phyloP scores from a whole-genome alignment of 2,329 filamentous ascomycete species.

The Neofusicoccum umdonicola region DNA sequence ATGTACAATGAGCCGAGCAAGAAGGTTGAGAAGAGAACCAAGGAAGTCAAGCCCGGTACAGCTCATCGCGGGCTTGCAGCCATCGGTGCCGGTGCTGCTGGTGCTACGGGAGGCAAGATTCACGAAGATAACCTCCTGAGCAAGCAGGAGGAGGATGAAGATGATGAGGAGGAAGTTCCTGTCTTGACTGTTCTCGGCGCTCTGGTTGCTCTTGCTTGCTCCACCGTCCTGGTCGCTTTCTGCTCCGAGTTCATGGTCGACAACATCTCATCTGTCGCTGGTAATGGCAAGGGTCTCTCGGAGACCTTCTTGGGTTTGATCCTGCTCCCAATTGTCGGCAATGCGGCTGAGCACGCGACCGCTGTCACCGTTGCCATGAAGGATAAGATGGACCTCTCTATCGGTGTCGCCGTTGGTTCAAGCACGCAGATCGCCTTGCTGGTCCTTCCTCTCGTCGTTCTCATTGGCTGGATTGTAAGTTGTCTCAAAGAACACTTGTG shows the following conservation, averaged over 20 bases:
- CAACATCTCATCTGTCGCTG: constrained; percentile 56
- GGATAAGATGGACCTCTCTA: constrained; percentile 68
- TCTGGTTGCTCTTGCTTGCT: constrained; percentile 65
- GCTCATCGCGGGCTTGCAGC: constrained; percentile 50
- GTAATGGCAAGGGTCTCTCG: constrained; percentile 46
- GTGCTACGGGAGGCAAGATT: constrained; percentile 50
- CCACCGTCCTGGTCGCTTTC: constrained; percentile 76
- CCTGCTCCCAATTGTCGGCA: constrained; percentile 64
- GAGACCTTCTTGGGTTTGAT: constrained; percentile 64
- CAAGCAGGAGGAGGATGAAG: constrained; percentile 37
- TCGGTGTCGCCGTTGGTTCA: constrained; percentile 64
- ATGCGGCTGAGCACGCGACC: constrained; percentile 65
- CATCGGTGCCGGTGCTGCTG: constrained; percentile 53
- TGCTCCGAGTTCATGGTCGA: constrained; percentile 68
- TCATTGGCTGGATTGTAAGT: constrained; percentile 57
- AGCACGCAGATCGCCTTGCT: constrained; percentile 65
- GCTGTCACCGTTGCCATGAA: constrained; percentile 62
- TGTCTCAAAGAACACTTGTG: background rate
- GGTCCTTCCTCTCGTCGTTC: constrained; percentile 59
- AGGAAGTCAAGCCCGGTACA: constrained; percentile 50
- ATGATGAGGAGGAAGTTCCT: constrained; percentile 70
- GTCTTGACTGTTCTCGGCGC: constrained; percentile 72
- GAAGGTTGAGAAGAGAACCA: constrained; percentile 64
- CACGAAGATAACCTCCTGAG: constrained; percentile 47
- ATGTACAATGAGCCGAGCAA: constrained; percentile 79